Base-by-base conservation (phyloP, 768 basidiomycete genomes). In the Auricularia auricula-judae region DNA sequence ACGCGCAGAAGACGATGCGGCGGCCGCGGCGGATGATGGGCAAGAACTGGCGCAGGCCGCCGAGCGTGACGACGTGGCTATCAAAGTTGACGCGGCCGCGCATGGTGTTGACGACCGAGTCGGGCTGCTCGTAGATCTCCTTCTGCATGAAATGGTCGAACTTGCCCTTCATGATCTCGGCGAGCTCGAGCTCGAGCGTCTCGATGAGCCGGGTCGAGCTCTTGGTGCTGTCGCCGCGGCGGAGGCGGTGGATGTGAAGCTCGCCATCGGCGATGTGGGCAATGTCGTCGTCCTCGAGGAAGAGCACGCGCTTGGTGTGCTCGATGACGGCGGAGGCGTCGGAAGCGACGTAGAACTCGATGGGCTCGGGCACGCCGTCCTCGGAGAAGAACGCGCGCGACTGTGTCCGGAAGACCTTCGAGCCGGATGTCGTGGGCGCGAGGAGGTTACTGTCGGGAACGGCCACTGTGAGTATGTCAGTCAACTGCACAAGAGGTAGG, bases 101-200 rank as follows among this genome's bases (percentile, higher is more conserved):
- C 97, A 99, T 99, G 62, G 97, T 99, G 84, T 99, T 99, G 77
- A 98, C 93, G 67, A 98, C 97, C 34, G 93, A 96, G 73, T 99
- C 97, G 62, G 97, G 96, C 75, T 98, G 96, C 74, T 98, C 92
- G 80, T 93, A 98, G 70, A 98, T 98, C 77, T 99, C 97, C 80
- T 99, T 99, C 76, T 98, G 96, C 97, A 99, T 99, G 80, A 99
- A 99, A 74, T 96, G 95, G 73, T 93, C 93, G 74, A 98, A 99
- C 76, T 94, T 93, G 73, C 97, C 97, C 83, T 99, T 99, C 97
- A 98, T 98, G 79, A 99, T 98, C 69, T 96, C 97, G n/a, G 96
- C 96, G 58, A 99, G 85, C 77, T 99, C 97, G 68, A 99, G 86
- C 78, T 98, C 97, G 70, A 99, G 86, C 4, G 94, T 97, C 80